Evolutionary conservation across 768 basidiomycete genomes (phyloP).

Genomic region (Russula sp.): DNA sequence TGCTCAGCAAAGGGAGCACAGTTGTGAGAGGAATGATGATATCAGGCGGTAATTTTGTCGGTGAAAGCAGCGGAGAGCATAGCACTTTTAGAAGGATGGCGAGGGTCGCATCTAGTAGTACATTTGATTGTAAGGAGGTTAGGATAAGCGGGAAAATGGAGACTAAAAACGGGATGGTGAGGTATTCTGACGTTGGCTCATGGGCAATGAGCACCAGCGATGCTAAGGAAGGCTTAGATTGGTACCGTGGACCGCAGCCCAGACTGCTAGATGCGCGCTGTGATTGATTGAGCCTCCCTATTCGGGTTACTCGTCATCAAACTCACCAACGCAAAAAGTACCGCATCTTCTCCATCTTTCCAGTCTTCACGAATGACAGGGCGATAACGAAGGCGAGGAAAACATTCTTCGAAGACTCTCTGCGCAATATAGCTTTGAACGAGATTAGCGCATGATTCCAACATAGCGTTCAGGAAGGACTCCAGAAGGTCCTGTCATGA

Average conservation of each 20-base stretch:
- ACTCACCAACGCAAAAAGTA: constrained; percentile 17
- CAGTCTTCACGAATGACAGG: constrained; percentile 16
- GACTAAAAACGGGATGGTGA: constrained; percentile 13
- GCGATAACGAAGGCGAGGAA: constrained; percentile 14
- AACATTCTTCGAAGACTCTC: constrained; percentile 13
- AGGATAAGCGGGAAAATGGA: constrained; percentile 38
- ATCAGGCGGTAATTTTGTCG: constrained; percentile 34
- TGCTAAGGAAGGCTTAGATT: constrained; percentile 15
- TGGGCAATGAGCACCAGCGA: constrained; percentile 19
- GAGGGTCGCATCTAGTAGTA: constrained; percentile 53
- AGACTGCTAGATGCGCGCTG: constrained; percentile 11
- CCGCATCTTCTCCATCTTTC: constrained; percentile 18
- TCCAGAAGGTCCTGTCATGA: constrained; percentile 11
- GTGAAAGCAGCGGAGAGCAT: constrained; percentile 16
- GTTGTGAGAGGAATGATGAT: constrained; percentile 41
- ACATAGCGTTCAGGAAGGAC: constrained; percentile 15
- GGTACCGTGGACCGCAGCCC: constrained; percentile 4
- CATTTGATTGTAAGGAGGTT: constrained; percentile 45
- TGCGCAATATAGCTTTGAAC: constrained; percentile 16
- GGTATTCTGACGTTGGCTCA: background rate
- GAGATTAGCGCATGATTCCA: constrained; percentile 17
- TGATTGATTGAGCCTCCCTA: background rate
- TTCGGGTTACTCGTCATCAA: background rate
- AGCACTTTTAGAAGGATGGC: constrained; percentile 41
- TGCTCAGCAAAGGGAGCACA: constrained; percentile 48